phyloP scores from a whole-genome alignment of 108 stramenopile species.

The Mediolabrus comicus region DNA sequence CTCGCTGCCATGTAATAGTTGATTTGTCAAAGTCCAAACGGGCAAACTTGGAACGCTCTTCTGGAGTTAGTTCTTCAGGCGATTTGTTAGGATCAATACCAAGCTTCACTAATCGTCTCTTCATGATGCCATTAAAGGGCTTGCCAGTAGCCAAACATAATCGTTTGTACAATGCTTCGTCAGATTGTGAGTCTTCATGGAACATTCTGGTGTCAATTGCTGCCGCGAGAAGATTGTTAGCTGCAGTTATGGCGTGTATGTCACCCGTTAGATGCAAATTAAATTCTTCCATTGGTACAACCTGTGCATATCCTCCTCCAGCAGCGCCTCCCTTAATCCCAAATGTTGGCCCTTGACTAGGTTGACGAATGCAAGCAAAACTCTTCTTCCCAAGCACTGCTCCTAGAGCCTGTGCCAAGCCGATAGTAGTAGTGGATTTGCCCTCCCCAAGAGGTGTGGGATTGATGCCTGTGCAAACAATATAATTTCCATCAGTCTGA shows the following conservation, averaged over 20 bases:
- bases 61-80: conserved; percentile 83
- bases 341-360: conserved; percentile 96
- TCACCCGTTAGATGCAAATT: conserved; percentile 98
- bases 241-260: conserved; percentile 84
- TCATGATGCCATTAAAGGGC: conserved; percentile 79
- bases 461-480: conserved; percentile 98
- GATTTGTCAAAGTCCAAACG: conserved; percentile 93
- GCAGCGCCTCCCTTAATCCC: conserved; percentile 99
- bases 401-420: conserved; percentile 87
- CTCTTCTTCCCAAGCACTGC: conserved; percentile 82
- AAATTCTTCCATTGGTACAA: conserved; percentile 98
- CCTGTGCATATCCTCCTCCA: conserved; percentile 94
- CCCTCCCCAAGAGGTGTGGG: conserved; percentile 99
- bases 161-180: conserved; percentile 90
- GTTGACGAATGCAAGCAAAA: conserved; percentile 90
- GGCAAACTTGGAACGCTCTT: conserved; percentile 81
- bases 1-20: conserved; percentile 97
- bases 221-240: conserved; percentile 96
- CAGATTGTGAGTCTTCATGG: conserved; percentile 91
- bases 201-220: conserved; percentile 97
- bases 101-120: conserved; percentile 82
- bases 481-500: conserved; percentile 88
- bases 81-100: conserved; percentile 80
- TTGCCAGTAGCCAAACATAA: conserved; percentile 60
- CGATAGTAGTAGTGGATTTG: conserved; percentile 94